These are phyloP conservation scores for Sporisorium graminicola DNA, from an alignment of 1,284 basidiomycete species.

Conservation along the genomic window DNA sequence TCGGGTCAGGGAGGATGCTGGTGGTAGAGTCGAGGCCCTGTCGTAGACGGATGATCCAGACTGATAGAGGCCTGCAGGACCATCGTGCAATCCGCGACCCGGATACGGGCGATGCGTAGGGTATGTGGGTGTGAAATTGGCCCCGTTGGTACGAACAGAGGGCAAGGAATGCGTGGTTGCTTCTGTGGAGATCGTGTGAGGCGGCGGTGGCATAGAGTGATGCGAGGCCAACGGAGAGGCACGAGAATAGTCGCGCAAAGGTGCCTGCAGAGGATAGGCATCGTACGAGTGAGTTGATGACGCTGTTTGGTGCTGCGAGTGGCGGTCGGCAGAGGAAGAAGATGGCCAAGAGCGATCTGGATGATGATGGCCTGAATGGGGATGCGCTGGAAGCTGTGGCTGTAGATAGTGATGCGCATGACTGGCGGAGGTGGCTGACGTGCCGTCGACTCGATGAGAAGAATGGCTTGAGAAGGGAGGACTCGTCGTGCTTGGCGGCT, in stretches of 20 bases:
- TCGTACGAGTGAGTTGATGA: constrained; percentile 9
- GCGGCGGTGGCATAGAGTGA: constrained; percentile 20
- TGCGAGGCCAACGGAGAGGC: constrained; percentile 23
- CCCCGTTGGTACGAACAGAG: constrained; percentile 5
- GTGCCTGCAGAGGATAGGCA: constrained; percentile 28
- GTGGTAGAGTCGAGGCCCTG: constrained; percentile 11
- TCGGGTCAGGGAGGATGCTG: constrained; percentile 5
- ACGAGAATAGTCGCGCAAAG: constrained; percentile 25
- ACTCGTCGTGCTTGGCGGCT: constrained; percentile 5
- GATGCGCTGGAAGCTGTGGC: constrained; percentile 10
- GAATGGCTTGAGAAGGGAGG: constrained; percentile 8
- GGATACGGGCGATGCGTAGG: constrained; percentile 18
- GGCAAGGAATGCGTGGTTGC: constrained; percentile 1
- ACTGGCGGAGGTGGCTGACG: constrained; percentile 2
- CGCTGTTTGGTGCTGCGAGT: constrained; percentile 7
- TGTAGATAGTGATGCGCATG: constrained; percentile 19
- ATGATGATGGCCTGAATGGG: constrained; percentile 4
- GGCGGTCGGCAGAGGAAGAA: constrained; percentile 6
- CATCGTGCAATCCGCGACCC: constrained; percentile 12
- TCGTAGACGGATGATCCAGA: constrained; percentile 15
- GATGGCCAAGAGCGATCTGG: constrained; percentile 19
- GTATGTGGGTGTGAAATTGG: constrained; percentile 7
- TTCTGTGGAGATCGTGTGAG: constrained; percentile 7
- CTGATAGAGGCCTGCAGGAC: constrained; percentile 3
- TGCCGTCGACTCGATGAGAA: neutral